Evolutionary conservation across 805 yeast genomes (phyloP).

Genomic region (Candida wancherniae): DNA sequence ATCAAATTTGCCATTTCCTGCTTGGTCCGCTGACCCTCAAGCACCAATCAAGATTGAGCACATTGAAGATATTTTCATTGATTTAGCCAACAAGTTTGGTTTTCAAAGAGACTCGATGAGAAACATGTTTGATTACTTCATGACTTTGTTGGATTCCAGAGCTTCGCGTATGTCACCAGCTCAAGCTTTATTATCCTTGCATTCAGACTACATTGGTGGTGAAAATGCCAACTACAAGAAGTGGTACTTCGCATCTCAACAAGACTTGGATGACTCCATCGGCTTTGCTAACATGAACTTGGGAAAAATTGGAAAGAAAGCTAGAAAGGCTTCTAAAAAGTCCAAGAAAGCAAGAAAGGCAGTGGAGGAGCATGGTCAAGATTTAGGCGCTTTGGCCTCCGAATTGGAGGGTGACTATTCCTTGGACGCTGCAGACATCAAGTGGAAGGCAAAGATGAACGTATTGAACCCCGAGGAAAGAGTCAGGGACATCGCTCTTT

Average conservation of each 20-base stretch:
- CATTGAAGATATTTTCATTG: slow-evolving; percentile 82
- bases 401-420: slow-evolving; percentile 83
- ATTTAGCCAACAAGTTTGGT: slow-evolving; percentile 77
- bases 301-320: slow-evolving; percentile 73
- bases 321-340: slow-evolving; percentile 75
- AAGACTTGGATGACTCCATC: slow-evolving; percentile 78
- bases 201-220: slow-evolving; percentile 87
- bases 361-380: slow-evolving; percentile 60
- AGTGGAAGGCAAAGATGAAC: slow-evolving; percentile 84
- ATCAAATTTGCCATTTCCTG: slow-evolving; percentile 94
- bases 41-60: slow-evolving; percentile 80
- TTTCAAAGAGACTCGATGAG: slow-evolving; percentile 92
- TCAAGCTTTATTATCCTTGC: slow-evolving; percentile 75
- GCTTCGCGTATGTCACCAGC: slow-evolving; percentile 87
- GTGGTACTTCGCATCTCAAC: slow-evolving; percentile 87
- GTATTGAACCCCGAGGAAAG: slow-evolving; percentile 67
- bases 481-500: slow-evolving; percentile 73
- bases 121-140: slow-evolving; percentile 83
- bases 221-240: slow-evolving; percentile 79
- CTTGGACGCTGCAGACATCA: slow-evolving; percentile 74
- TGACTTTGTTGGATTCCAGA: slow-evolving; percentile 78
- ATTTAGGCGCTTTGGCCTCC: slow-evolving; percentile 54
- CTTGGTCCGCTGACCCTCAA: slow-evolving; percentile 96
- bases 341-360: slow-evolving; percentile 73
- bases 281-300: slow-evolving; percentile 79